Conservation (phyloP, 148 eudicot species). For the Amaranthus palmeri region DNA sequence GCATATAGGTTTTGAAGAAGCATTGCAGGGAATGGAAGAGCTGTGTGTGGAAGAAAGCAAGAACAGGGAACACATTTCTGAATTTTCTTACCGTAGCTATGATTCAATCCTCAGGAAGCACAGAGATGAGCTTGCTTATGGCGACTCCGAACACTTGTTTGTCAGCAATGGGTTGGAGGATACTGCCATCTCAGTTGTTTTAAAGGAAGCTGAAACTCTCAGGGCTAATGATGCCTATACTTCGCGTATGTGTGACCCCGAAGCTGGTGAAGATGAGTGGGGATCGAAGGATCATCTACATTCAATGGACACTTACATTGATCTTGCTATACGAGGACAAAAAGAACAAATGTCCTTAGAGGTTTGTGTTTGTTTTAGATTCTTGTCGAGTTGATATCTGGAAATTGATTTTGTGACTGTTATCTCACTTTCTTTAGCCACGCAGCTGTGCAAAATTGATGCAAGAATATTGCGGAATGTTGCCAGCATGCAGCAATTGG, state of each 20-base stretch:
- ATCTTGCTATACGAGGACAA: conserved; percentile 62
- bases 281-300: conserved; percentile 61
- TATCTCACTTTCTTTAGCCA: conserved; percentile 34
- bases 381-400: neutral
- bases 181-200: conserved; percentile 58
- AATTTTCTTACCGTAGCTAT: conserved; percentile 44
- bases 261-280: conserved; percentile 80
- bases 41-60: conserved; percentile 74
- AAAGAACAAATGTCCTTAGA: conserved; percentile 64
- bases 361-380: conserved; percentile 44
- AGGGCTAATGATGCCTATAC: conserved; percentile 47
- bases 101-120: conserved; percentile 65
- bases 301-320: conserved; percentile 66
- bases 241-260: conserved; percentile 63
- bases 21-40: conserved; percentile 73
- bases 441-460: conserved; percentile 87
- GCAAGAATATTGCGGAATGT: conserved; percentile 65
- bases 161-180: conserved; percentile 60
- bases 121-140: conserved; percentile 57
- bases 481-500: conserved; percentile 68
- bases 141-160: conserved; percentile 41
- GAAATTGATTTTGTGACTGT: conserved; percentile 1
- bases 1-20: conserved; percentile 67
- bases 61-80: conserved; percentile 59
- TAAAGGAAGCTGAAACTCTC: conserved; percentile 72